phyloP scores from a whole-genome alignment of 1,284 basidiomycete species.

The Marasmius oreades region DNA sequence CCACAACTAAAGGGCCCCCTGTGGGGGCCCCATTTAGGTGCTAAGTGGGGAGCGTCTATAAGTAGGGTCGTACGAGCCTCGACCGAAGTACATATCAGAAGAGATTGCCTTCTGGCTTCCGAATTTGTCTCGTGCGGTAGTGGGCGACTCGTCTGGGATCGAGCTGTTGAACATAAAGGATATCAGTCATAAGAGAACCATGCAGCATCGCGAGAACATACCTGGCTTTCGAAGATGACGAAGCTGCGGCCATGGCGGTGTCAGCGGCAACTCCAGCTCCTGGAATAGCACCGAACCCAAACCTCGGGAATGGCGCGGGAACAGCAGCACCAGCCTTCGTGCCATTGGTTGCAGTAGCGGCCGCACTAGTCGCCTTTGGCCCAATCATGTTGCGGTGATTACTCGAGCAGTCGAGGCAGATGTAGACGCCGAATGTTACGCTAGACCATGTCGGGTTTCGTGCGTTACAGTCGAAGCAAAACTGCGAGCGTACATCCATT shows the following conservation, averaged over 20 bases:
- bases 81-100: conserved; percentile 96
- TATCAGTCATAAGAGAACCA: conserved; percentile 3
- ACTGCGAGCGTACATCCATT: no score
- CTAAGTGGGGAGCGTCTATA: no score
- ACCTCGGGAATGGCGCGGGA: conserved; percentile 65
- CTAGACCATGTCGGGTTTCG: conserved; percentile 98
- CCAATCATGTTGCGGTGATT: conserved; percentile 86
- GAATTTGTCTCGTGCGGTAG: conserved; percentile 88
- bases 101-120: conserved; percentile 93
- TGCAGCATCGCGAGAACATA: conserved; percentile 28
- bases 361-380: conserved; percentile 31
- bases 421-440: conserved; percentile 95
- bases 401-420: conserved; percentile 96
- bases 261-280: conserved; percentile 50
- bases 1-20: no score
- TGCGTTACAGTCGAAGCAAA: conserved; percentile 96
- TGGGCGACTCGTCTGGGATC: conserved; percentile 64
- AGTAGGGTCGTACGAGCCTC: conserved; percentile 88
- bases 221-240: conserved; percentile 41
- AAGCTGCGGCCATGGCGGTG: conserved; percentile 45
- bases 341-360: conserved; percentile 23
- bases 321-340: conserved; percentile 23
- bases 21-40: no score
- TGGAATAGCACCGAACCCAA: conserved; percentile 87
- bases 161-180: conserved; percentile 19